Percentiles rank a stretch among this genome's conserved stretches.
Evolutionary conservation across 441 rosid species (phyloP).

Genomic region (Codiaeum variegatum): DNA sequence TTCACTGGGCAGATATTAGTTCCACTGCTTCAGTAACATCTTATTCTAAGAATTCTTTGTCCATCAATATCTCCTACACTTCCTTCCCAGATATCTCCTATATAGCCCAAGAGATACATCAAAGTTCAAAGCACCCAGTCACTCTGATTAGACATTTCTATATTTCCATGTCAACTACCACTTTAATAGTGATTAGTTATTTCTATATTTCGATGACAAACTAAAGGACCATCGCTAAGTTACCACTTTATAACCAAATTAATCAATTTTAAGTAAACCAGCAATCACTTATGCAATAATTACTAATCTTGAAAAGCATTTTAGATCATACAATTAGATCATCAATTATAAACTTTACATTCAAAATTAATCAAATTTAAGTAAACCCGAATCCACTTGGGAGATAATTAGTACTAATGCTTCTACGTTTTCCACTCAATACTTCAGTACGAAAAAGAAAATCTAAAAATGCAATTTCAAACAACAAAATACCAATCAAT

Average conservation of each 20-base stretch:
- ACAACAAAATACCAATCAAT: neutral
- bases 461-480: neutral
- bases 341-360: neutral
- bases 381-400: neutral
- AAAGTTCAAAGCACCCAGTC: neutral
- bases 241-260: neutral
- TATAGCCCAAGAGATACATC: neutral
- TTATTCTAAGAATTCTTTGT: neutral
- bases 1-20: neutral
- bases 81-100: neutral
- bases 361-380: neutral
- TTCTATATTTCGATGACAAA: neutral
- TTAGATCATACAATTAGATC: neutral
- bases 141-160: no score
- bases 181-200: neutral
- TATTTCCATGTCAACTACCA: no score
- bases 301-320: neutral
- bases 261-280: neutral
- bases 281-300: neutral
- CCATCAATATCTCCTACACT: neutral
- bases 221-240: neutral
- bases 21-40: neutral
- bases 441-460: neutral
- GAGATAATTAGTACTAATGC: neutral
- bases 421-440: neutral